A percentile compares a stretch with the other conserved stretches of the same genome.
phyloP scores from a whole-genome alignment of 306 rosid species.

The Inga leiocalycina region DNA sequence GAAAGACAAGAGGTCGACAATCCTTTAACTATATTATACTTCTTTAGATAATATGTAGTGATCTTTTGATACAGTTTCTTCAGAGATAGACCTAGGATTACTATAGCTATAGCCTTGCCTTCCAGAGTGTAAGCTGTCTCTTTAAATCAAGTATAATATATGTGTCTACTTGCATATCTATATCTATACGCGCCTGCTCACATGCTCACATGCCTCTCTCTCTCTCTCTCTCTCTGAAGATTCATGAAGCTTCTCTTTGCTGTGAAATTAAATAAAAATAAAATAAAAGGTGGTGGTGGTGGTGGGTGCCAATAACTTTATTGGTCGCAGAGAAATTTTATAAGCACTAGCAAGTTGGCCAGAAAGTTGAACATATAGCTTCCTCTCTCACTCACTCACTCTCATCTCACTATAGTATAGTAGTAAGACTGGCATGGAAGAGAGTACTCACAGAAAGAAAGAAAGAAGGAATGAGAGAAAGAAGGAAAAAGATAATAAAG shows the following conservation, averaged over 20 bases:
- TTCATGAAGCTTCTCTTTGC: constrained; percentile 47
- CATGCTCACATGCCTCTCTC: constrained; percentile 39
- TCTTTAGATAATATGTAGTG: constrained; percentile 47
- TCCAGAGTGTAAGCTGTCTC: constrained; percentile 35
- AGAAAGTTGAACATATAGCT: constrained; percentile 49
- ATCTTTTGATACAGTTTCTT: constrained; percentile 44
- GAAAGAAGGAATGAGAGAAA: constrained; percentile 30
- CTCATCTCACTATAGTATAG: constrained; percentile 33
- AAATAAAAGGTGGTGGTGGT: constrained; percentile 6
- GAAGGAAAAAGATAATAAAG: constrained; percentile 64
- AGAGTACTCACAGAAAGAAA: constrained; percentile 39
- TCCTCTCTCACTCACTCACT: constrained; percentile 22
- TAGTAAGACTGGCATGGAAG: not conserved
- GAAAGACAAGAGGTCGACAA: not conserved
- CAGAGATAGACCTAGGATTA: constrained; percentile 28
- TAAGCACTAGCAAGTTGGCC: constrained; percentile 71
- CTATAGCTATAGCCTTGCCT: constrained; percentile 33
- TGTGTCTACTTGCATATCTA: not conserved
- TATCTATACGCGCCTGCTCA: not conserved
- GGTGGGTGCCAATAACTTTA: constrained; percentile 65
- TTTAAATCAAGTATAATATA: constrained; percentile 23
- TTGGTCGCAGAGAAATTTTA: constrained; percentile 84
- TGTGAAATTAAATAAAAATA: constrained; percentile 2
- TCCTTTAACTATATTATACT: constrained; percentile 34
- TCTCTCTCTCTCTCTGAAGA: constrained; percentile 31